Evolutionary conservation across 257 asterid species (phyloP).

Genomic region (Jaltomata sinuosa): DNA sequence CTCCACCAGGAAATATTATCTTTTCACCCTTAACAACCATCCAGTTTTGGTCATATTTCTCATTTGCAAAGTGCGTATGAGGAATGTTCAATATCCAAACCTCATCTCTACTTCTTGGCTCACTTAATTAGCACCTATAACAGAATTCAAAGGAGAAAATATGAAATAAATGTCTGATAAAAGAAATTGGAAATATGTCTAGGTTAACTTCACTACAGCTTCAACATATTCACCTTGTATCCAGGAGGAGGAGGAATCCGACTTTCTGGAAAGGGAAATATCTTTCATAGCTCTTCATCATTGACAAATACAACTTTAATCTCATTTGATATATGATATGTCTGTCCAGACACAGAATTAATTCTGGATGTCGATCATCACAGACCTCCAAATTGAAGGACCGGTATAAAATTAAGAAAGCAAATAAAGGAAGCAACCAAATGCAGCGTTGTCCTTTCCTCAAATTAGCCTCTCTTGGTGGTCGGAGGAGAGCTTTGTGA

Average conservation of each 20-base stretch:
- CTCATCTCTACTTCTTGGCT: no score
- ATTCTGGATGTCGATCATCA: conserved; percentile 90
- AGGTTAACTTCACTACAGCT: neutral
- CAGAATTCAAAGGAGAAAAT: neutral
- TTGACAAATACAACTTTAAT: no score
- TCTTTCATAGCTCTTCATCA: no score
- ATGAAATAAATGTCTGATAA: neutral
- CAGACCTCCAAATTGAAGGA: conserved; percentile 43
- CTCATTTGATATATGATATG: no score
- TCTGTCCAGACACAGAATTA: conserved; percentile 92
- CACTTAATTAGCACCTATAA: conserved; percentile 75
- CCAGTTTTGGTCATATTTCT: no score
- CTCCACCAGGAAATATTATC: conserved; percentile 81
- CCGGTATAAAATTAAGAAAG: neutral
- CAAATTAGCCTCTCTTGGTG: no score
- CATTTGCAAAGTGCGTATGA: no score
- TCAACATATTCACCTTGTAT: conserved; percentile 49
- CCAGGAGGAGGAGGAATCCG: no score
- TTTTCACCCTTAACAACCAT: conserved; percentile 87
- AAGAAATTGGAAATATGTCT: neutral
- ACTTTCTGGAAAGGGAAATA: no score
- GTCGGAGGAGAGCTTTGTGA: neutral
- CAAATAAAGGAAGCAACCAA: neutral
- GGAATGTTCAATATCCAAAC: no score
- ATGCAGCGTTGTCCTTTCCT: neutral